Percentiles rank a stretch among this genome's conserved stretches.
These are phyloP conservation scores for Lasiodiplodia citricola DNA, from an alignment of 2,329 filamentous ascomycete genomes.

Conservation along the genomic window DNA sequence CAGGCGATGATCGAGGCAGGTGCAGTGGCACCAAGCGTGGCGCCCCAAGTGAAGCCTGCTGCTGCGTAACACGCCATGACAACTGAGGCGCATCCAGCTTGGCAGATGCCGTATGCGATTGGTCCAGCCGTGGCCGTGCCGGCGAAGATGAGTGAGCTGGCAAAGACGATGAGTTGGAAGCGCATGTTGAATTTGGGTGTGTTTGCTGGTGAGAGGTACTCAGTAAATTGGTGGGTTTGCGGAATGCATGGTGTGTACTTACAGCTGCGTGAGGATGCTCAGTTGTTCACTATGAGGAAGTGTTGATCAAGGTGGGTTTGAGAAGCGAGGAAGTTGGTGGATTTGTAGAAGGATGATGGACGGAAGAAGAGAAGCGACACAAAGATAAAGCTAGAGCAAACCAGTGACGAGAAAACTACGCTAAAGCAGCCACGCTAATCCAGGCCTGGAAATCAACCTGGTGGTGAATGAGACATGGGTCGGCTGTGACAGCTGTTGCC, in stretches of 20 bases:
- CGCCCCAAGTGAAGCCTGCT: conserved; percentile 52
- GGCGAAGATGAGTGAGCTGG: background rate
- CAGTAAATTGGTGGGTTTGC: background rate
- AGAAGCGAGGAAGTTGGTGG: background rate
- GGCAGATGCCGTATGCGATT: conserved; percentile 52
- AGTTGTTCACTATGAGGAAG: background rate
- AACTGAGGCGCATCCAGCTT: conserved; percentile 53
- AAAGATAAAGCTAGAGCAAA: background rate
- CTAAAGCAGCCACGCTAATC: background rate
- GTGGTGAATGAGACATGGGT: background rate
- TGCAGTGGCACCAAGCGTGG: conserved; percentile 44
- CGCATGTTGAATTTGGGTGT: background rate
- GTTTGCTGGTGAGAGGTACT: background rate
- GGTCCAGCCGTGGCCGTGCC: conserved; percentile 37
- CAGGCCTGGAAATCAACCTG: background rate
- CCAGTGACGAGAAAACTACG: background rate
- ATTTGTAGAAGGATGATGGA: background rate
- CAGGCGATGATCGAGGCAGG: conserved; percentile 51
- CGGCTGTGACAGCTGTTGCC: too few species aligned
- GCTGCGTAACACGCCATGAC: conserved; percentile 55
- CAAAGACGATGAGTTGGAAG: background rate
- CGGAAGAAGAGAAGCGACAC: background rate
- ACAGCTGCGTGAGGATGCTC: background rate
- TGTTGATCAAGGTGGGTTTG: background rate
- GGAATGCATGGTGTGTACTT: background rate